phyloP scores from a whole-genome alignment of 495 filamentous ascomycete genomes.

The Cairneyella variabilis region DNA sequence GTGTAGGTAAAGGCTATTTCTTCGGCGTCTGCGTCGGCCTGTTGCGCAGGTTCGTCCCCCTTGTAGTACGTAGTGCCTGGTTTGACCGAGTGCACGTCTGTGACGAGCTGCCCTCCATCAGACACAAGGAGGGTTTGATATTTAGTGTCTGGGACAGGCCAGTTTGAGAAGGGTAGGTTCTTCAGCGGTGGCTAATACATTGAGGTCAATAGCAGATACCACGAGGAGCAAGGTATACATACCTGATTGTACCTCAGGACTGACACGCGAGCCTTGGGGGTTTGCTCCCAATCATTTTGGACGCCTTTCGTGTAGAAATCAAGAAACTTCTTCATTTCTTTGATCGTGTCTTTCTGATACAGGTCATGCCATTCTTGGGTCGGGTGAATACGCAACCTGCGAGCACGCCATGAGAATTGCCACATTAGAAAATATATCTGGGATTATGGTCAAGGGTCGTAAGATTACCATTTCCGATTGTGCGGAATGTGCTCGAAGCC shows the following conservation, averaged over 20 bases:
- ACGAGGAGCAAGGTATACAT: too few species aligned
- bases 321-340: constrained; percentile 35
- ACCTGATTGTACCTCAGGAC: constrained; percentile 12
- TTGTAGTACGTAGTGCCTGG: not conserved
- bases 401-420: too few species aligned
- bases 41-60: not conserved
- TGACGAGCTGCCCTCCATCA: not conserved
- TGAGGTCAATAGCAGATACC: too few species aligned
- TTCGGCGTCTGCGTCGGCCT: not conserved
- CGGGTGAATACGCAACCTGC: constrained; percentile 25
- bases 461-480: constrained; percentile 27
- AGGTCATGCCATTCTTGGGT: constrained; percentile 41
- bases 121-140: not conserved
- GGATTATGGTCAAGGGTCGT: too few species aligned
- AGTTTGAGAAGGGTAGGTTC: not conserved
- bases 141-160: not conserved
- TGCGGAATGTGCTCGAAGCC: constrained; percentile 27
- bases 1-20: constrained; percentile 1
- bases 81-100: not conserved
- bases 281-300: constrained; percentile 38
- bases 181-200: not conserved
- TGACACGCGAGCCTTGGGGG: constrained; percentile 30
- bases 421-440: too few species aligned
- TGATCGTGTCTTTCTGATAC: constrained; percentile 24
- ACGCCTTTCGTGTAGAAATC: constrained; percentile 36